These are phyloP conservation scores for Fraxinus greggii DNA, from an alignment of 305 asterid genomes.

Conservation along the genomic window DNA sequence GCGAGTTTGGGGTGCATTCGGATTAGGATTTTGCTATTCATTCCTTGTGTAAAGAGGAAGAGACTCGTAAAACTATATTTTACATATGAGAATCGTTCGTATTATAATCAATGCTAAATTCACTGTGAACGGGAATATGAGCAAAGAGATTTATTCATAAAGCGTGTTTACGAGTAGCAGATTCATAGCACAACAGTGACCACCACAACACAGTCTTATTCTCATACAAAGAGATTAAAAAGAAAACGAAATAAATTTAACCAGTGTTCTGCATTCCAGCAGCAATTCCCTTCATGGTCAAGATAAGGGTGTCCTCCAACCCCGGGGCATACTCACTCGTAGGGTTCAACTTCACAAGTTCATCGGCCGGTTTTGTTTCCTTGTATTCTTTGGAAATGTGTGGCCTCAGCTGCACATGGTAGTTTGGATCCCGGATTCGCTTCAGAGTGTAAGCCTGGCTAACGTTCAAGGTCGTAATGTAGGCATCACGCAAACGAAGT, in stretches of 20 bases:
- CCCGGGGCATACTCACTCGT: slow-evolving; percentile 93
- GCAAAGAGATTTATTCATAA: neutral
- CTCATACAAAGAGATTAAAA: neutral
- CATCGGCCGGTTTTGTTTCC: slow-evolving; percentile 69
- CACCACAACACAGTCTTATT: neutral
- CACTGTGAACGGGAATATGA: neutral
- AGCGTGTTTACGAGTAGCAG: neutral
- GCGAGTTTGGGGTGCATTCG: neutral
- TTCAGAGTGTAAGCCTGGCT: slow-evolving; percentile 85
- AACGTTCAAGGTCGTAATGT: slow-evolving; percentile 79
- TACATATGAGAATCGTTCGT: neutral
- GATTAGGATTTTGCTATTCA: neutral
- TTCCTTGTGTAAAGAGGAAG: neutral
- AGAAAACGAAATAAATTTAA: slow-evolving; percentile 24
- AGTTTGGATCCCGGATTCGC: slow-evolving; percentile 76
- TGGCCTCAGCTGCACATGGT: slow-evolving; percentile 74
- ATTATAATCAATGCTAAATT: neutral
- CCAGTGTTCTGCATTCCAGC: slow-evolving; percentile 99
- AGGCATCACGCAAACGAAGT: slow-evolving; percentile 75
- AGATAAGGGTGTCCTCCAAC: slow-evolving; percentile 87
- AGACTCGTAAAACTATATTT: neutral
- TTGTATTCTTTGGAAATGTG: slow-evolving; percentile 62
- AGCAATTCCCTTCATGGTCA: slow-evolving; percentile 99
- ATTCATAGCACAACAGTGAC: neutral
- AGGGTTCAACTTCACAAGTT: slow-evolving; percentile 74